Conservation (phyloP, 306 rosid species). For the Mimosa bimucronata region DNA sequence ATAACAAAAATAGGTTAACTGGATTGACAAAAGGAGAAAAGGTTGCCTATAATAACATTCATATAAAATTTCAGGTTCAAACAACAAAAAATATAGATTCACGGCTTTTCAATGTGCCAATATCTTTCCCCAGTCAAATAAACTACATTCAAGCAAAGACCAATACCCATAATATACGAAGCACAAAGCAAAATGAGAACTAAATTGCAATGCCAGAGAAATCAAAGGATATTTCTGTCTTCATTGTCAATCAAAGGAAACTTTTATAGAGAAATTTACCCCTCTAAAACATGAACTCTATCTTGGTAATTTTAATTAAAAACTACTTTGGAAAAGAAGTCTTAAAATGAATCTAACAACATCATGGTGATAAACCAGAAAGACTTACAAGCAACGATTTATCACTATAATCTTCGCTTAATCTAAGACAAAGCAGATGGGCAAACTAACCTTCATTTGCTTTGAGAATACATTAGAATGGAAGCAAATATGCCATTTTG, state of each 20-base stretch:
- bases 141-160: background rate
- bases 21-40: background rate
- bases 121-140: background rate
- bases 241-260: background rate
- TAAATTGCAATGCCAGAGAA: background rate
- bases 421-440: slow-evolving; percentile 18
- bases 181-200: background rate
- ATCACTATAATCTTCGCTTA: slow-evolving; percentile 25
- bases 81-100: background rate
- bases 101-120: background rate
- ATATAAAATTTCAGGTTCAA: slow-evolving; percentile 12
- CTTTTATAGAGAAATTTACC: background rate
- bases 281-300: slow-evolving; percentile 15
- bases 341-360: slow-evolving; percentile 15
- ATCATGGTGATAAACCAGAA: slow-evolving; percentile 20
- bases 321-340: background rate
- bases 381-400: slow-evolving; percentile 26
- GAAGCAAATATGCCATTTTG: slow-evolving; percentile 94
- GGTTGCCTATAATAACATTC: background rate
- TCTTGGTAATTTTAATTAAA: slow-evolving; percentile 12
- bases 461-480: slow-evolving; percentile 96
- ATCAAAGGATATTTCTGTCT: background rate
- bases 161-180: slow-evolving; percentile 2
- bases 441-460: slow-evolving; percentile 89
- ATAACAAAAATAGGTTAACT: slow-evolving; percentile 14